Percentiles rank a stretch among this genome's conserved stretches.
These are phyloP conservation scores for Aspergillus flavus DNA, from an alignment of 2,329 filamentous ascomycete genomes.

Conservation along the genomic window DNA sequence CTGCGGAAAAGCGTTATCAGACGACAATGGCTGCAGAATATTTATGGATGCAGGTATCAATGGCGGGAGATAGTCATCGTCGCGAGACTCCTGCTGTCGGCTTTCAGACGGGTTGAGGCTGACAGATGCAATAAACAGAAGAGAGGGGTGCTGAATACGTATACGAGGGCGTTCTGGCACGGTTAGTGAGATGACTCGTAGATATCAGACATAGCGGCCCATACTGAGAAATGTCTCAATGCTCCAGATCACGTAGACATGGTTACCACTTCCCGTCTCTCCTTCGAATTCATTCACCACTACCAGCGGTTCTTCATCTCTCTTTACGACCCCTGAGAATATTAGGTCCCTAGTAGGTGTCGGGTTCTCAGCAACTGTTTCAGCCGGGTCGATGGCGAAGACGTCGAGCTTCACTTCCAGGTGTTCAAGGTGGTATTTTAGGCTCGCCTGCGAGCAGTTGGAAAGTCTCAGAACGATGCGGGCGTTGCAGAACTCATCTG, in stretches of 20 bases:
- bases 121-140: slow-evolving; percentile 57
- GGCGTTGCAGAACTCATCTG: slow-evolving; percentile 58
- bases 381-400: slow-evolving; percentile 44
- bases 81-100: slow-evolving; percentile 37
- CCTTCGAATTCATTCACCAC: slow-evolving; percentile 47
- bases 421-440: slow-evolving; percentile 53
- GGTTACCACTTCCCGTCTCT: slow-evolving; percentile 40
- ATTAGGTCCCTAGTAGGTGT: slow-evolving; percentile 45
- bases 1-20: slow-evolving; percentile 50
- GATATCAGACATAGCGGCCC: slow-evolving; percentile 13
- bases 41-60: slow-evolving; percentile 60
- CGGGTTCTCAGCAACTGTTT: slow-evolving; percentile 45
- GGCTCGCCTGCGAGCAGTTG: slow-evolving; percentile 49
- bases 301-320: slow-evolving; percentile 47
- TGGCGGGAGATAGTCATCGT: slow-evolving; percentile 57
- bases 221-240: slow-evolving; percentile 46
- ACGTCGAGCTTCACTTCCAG: slow-evolving; percentile 56
- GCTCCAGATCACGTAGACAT: slow-evolving; percentile 50
- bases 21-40: slow-evolving; percentile 58
- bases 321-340: slow-evolving; percentile 41
- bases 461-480: slow-evolving; percentile 56
- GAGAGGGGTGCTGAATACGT: slow-evolving; percentile 57
- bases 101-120: slow-evolving; percentile 48
- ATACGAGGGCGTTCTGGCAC: slow-evolving; percentile 48
- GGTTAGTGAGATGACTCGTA: not conserved